Evolutionary conservation across 768 basidiomycete species (phyloP), one percentile per base, ranked within the genome.

Genomic region (Pholiota microspora): DNA sequence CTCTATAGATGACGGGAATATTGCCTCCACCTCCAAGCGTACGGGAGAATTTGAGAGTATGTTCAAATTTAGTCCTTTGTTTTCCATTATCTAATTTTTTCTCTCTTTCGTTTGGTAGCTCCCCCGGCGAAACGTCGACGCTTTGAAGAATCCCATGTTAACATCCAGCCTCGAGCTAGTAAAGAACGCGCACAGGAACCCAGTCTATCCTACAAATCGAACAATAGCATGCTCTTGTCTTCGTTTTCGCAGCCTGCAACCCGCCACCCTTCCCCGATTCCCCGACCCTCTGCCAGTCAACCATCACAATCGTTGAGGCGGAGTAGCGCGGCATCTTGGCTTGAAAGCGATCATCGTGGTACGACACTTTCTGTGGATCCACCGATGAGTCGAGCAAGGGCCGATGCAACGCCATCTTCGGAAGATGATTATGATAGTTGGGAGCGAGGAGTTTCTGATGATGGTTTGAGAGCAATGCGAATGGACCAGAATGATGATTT

Each of bases 371-470:
- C 40, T 18, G 40, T 24, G 21, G 38, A 31, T 12, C 38, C 38
- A 42, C n/a, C n/a, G n/a, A n/a, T n/a, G n/a, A n/a, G n/a, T n/a
- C n/a, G n/a, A n/a, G n/a, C n/a, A n/a, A 18, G n/a, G 7, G 38
- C 40, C 2, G 16, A 9, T n/a, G 40, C 21, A 4, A 31, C 23
- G 25, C 29, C 24, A 5, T 51, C 40, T 4, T 53, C 57, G 38
- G 53, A 55, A 15, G 57, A 63, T 24, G 66, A 67, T 47, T 67
- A 65, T 31, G 62, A 64, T 51, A 56, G 29, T 10, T 71, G 71
- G 71, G 71, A 73, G 38, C 61, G 60, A 16, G 60, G 60, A 1
- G 55, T 64, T 1, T 63, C 66, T 15, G 49, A 51, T 10, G 60
- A 67, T 21, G 63, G 67, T 9, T 48, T 69, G 29, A 57, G 38